phyloP scores from a whole-genome alignment of 2,329 filamentous ascomycete species.

The Plectosphaerella cucumerina region DNA sequence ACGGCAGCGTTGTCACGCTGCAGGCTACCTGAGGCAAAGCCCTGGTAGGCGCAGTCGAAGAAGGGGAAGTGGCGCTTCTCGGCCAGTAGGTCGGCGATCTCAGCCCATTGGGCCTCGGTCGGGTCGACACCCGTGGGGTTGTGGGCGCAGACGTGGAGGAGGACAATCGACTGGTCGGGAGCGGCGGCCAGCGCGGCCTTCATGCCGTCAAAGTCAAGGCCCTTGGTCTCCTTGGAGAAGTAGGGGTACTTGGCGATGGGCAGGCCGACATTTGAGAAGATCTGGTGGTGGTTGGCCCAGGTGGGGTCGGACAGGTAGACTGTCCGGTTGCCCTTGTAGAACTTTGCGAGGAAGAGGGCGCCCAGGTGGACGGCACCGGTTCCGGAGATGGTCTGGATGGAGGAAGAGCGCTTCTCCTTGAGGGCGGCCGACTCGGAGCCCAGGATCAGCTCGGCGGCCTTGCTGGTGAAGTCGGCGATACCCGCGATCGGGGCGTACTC shows the following conservation, averaged over 20 bases:
- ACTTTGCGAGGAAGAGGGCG: constrained; percentile 87
- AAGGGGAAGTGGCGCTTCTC: constrained; percentile 88
- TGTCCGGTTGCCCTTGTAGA: constrained; percentile 71
- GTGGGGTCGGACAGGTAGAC: constrained; percentile 94
- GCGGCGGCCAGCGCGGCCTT: constrained; percentile 65
- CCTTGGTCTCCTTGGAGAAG: constrained; percentile 84
- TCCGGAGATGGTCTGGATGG: constrained; percentile 93
- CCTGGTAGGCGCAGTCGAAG: constrained; percentile 97
- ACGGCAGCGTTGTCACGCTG: constrained; percentile 85
- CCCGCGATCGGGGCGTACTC: constrained; percentile 98
- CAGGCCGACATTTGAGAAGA: constrained; percentile 87
- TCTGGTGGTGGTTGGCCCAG: constrained; percentile 98
- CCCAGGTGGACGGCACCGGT: constrained; percentile 94
- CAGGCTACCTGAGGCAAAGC: constrained; percentile 90
- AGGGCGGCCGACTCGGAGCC: constrained; percentile 78
- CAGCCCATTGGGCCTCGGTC: constrained; percentile 88
- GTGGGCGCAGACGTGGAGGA: constrained; percentile 94
- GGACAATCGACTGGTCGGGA: constrained; percentile 75
- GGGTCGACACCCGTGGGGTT: constrained; percentile 98
- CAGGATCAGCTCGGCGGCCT: constrained; percentile 86
- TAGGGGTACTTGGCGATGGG: constrained; percentile 84
- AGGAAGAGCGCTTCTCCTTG: constrained; percentile 73
- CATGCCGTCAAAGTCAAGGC: constrained; percentile 91
- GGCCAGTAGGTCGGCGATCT: constrained; percentile 75
- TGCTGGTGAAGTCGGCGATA: constrained; percentile 77